These are phyloP conservation scores for Metschnikowia cerradonensis DNA, from an alignment of 805 yeast genomes.

Conservation along the genomic window DNA sequence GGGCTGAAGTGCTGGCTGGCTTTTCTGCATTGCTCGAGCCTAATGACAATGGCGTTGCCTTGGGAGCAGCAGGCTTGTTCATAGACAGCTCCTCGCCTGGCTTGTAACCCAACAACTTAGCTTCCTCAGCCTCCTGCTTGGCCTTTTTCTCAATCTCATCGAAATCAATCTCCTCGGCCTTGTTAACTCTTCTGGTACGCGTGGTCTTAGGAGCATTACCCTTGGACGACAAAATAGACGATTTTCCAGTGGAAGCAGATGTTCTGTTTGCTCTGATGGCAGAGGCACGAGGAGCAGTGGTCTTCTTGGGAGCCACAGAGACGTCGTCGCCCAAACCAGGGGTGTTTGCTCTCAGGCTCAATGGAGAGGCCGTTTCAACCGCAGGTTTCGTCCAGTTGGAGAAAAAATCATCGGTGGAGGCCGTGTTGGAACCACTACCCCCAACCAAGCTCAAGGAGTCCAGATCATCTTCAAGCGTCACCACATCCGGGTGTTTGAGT, in stretches of 20 bases:
- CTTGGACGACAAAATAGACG: constrained; percentile 41
- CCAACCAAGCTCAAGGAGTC: constrained; percentile 37
- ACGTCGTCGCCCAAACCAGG: constrained; percentile 40
- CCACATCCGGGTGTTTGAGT: constrained; percentile 63
- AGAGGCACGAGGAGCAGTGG: constrained; percentile 23
- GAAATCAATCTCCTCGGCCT: constrained; percentile 52
- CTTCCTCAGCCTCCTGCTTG: constrained; percentile 72
- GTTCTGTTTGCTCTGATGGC: constrained; percentile 25
- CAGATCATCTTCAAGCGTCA: constrained; percentile 86
- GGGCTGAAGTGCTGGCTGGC: constrained; percentile 1
- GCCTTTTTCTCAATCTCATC: constrained; percentile 74
- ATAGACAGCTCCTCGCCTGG: constrained; percentile 27
- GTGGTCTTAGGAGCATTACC: constrained; percentile 54
- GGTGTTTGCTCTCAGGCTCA: constrained; percentile 43
- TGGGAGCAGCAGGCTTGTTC: constrained; percentile 3
- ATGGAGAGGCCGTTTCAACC: constrained; percentile 48
- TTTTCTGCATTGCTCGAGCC: constrained; percentile 5
- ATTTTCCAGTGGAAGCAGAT: constrained; percentile 27
- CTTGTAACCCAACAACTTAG: constrained; percentile 49
- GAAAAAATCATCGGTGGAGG: constrained; percentile 79
- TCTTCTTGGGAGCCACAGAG: constrained; percentile 8
- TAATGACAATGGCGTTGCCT: constrained; percentile 9
- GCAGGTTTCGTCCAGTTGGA: constrained; percentile 86
- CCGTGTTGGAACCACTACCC: constrained; percentile 33
- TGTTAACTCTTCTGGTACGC: constrained; percentile 47